A percentile compares a stretch with the other conserved stretches of the same genome.
These are phyloP conservation scores for Linum trigynum DNA, from an alignment of 345 rosid species.

Conservation along the genomic window DNA sequence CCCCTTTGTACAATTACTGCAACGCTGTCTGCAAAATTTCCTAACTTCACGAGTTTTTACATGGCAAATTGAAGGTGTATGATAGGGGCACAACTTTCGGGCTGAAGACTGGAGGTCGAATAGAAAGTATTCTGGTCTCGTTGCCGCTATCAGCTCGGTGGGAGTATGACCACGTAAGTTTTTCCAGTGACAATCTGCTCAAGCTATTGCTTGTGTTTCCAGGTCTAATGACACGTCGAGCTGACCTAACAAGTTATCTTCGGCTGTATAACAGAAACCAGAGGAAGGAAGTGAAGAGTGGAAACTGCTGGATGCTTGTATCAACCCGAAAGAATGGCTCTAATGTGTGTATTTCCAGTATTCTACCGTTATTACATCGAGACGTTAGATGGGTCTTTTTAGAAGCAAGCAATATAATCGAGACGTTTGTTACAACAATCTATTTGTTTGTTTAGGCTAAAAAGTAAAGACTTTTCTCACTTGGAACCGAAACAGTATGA, in stretches of 20 bases:
- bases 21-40: no score
- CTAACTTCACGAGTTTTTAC: background rate
- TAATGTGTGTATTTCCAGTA: slow-evolving; percentile 11
- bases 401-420: background rate
- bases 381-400: background rate
- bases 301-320: slow-evolving; percentile 93
- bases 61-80: slow-evolving; percentile 44
- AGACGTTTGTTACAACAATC: background rate
- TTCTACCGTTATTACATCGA: background rate
- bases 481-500: slow-evolving; percentile 39
- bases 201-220: background rate
- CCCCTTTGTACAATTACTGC: no score
- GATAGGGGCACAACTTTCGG: slow-evolving; percentile 98
- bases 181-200: background rate
- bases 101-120: slow-evolving; percentile 90
- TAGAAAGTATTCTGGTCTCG: slow-evolving; percentile 96
- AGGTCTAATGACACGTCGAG: background rate
- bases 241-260: background rate
- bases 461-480: background rate
- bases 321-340: slow-evolving; percentile 94
- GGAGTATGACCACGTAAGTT: slow-evolving; percentile 93
- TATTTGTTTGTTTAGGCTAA: no score
- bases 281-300: slow-evolving; percentile 97
- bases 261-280: slow-evolving; percentile 51
- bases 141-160: slow-evolving; percentile 88